Evolutionary conservation across 495 filamentous ascomycete genomes (phyloP).

Genomic region (Cladorrhinum samala): DNA sequence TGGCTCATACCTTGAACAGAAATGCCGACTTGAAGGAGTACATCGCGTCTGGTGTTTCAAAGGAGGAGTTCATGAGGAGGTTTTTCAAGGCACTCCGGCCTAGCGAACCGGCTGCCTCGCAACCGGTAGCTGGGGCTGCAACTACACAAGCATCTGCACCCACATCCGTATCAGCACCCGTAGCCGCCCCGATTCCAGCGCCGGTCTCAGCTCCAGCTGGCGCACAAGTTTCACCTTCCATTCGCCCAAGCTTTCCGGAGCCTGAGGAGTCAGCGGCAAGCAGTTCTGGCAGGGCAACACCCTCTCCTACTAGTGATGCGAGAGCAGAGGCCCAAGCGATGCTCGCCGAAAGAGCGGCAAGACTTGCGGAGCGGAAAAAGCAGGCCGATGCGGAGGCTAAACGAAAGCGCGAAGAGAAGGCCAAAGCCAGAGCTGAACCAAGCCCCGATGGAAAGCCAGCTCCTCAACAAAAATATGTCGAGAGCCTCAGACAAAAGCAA

Average conservation of each 20-base stretch:
- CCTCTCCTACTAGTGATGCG: conserved; percentile 13
- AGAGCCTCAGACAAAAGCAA: conserved; percentile 44
- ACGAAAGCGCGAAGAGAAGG: conserved; percentile 23
- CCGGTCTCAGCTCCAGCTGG: no score
- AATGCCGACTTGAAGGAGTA: conserved; percentile 60
- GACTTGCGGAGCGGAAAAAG: conserved; percentile 23
- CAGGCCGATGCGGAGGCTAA: conserved; percentile 28
- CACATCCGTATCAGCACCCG: not conserved
- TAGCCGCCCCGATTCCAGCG: not conserved
- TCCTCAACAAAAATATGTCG: conserved; percentile 37
- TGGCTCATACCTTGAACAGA: conserved; percentile 24
- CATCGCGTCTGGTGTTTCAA: conserved; percentile 51
- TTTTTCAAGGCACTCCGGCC: conserved; percentile 34
- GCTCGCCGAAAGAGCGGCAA: conserved; percentile 24
- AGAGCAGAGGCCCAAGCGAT: conserved; percentile 14
- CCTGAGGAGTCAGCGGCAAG: not conserved
- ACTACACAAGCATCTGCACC: conserved; percentile 1
- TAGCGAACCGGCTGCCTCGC: not conserved
- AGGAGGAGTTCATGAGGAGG: conserved; percentile 51
- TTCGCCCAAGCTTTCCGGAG: not conserved
- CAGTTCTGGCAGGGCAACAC: conserved; percentile 14
- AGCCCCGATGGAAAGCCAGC: conserved; percentile 25
- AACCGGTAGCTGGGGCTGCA: not conserved
- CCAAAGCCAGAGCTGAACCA: conserved; percentile 30
- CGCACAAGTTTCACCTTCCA: no score